Percentiles rank a stretch among this genome's conserved stretches.
Evolutionary conservation across 1,139 yeast genomes (phyloP).

Genomic region (Kurtzmaniella quercitrusa): DNA sequence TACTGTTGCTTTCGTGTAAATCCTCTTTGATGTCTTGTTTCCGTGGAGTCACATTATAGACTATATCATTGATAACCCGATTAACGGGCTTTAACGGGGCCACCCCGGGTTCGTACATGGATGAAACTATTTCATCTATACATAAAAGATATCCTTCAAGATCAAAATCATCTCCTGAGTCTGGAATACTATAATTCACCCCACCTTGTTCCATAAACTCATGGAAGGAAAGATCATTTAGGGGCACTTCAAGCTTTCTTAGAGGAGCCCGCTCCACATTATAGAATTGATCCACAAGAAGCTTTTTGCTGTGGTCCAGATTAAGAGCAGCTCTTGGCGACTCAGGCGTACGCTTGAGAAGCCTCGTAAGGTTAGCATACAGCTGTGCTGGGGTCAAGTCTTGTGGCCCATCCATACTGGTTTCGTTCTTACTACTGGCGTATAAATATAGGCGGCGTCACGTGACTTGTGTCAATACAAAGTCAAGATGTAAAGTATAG

Average conservation of each 20-base stretch:
- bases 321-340: conserved; percentile 1
- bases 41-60: background rate
- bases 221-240: conserved; percentile 9
- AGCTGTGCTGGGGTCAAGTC: conserved; percentile 3
- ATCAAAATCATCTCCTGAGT: conserved; percentile 19
- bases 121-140: conserved; percentile 25
- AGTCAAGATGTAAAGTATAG: too few species aligned
- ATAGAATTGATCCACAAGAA: conserved; percentile 7
- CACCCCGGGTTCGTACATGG: conserved; percentile 1
- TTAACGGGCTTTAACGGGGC: conserved; percentile 3
- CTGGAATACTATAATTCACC: conserved; percentile 12
- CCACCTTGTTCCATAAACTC: conserved; percentile 22
- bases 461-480: too few species aligned
- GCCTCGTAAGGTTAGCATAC: conserved; percentile 4
- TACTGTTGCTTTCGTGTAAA: conserved; percentile 5
- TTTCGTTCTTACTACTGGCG: background rate
- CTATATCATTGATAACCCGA: background rate
- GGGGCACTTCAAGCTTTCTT: background rate
- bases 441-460: too few species aligned
- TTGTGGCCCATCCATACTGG: background rate
- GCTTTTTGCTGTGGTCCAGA: conserved; percentile 3
- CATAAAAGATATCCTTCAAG: conserved; percentile 29
- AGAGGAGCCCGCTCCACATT: conserved; percentile 3
- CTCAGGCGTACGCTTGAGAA: conserved; percentile 2
- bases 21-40: conserved; percentile 7